A percentile compares a stretch with the other conserved stretches of the same genome.
These are phyloP conservation scores for Candida namnaoensis DNA, from an alignment of 805 yeast species.

Conservation along the genomic window DNA sequence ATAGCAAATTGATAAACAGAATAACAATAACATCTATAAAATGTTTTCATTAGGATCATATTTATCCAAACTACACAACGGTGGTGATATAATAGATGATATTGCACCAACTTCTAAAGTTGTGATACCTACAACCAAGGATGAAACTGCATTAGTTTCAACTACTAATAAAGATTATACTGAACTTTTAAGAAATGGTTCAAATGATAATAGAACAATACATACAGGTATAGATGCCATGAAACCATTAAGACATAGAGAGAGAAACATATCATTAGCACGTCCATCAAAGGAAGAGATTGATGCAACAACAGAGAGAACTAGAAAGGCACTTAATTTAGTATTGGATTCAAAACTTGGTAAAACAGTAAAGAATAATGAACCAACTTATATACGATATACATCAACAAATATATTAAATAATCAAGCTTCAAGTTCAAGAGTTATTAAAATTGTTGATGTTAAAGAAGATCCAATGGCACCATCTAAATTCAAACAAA, in stretches of 20 bases:
- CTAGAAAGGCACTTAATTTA: constrained; percentile 45
- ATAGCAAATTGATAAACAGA: too few species aligned
- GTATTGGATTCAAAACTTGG: constrained; percentile 34
- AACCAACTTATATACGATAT: constrained; percentile 36
- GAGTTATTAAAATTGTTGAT: constrained; percentile 59
- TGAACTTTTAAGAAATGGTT: constrained; percentile 10
- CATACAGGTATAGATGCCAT: constrained; percentile 48
- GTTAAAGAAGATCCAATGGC: constrained; percentile 75
- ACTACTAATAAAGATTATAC: constrained; percentile 9
- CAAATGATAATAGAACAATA: constrained; percentile 9
- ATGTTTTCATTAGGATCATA: too few species aligned
- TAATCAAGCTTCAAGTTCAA: constrained; percentile 19
- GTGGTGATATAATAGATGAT: too few species aligned
- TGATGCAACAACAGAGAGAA: constrained; percentile 38
- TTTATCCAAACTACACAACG: too few species aligned
- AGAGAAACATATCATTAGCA: constrained; percentile 29
- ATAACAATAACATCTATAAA: too few species aligned
- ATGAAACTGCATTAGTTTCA: too few species aligned
- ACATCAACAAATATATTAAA: constrained; percentile 30
- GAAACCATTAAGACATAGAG: constrained; percentile 47
- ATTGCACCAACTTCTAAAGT: too few species aligned
- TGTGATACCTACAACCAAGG: too few species aligned
- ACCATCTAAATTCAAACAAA: constrained; percentile 64
- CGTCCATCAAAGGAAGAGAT: constrained; percentile 39
- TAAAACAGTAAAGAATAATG: constrained; percentile 18